phyloP scores from a whole-genome alignment of 2,329 filamentous ascomycete species.

The Exophiala aquamarina region DNA sequence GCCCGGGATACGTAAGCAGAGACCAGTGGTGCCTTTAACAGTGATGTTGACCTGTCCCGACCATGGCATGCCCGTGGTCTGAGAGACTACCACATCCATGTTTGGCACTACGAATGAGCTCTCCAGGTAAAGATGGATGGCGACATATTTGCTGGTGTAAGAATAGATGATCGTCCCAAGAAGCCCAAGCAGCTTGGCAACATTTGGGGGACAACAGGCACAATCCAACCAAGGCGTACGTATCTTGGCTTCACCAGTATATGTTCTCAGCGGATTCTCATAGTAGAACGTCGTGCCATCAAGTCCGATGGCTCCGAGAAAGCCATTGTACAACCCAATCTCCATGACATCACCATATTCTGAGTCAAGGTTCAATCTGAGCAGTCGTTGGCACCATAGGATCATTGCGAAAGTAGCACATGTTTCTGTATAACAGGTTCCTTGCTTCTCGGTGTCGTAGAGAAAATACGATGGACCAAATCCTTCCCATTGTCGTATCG shows the following conservation, averaged over 20 bases:
- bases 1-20: slow-evolving; percentile 52
- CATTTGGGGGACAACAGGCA: slow-evolving; percentile 61
- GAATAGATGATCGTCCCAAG: slow-evolving; percentile 59
- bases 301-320: slow-evolving; percentile 57
- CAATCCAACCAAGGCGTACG: slow-evolving; percentile 61
- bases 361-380: slow-evolving; percentile 39
- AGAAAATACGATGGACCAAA: slow-evolving; percentile 3
- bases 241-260: slow-evolving; percentile 49
- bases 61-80: slow-evolving; percentile 59
- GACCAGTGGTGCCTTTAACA: slow-evolving; percentile 33
- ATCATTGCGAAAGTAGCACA: slow-evolving; percentile 8
- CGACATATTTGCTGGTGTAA: slow-evolving; percentile 38
- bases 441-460: slow-evolving; percentile 2
- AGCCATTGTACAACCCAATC: slow-evolving; percentile 59
- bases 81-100: slow-evolving; percentile 44
- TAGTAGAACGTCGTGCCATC: slow-evolving; percentile 61
- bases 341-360: slow-evolving; percentile 61
- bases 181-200: slow-evolving; percentile 56
- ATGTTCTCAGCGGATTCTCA: slow-evolving; percentile 56
- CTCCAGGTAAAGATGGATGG: slow-evolving; percentile 57
- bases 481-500: slow-evolving; percentile 4
- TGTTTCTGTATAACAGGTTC: slow-evolving; percentile 5
- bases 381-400: slow-evolving; percentile 2
- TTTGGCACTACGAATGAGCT: slow-evolving; percentile 44
- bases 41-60: slow-evolving; percentile 36